Base-by-base conservation (phyloP, 768 basidiomycete species). In the Amanita molliuscula region DNA sequence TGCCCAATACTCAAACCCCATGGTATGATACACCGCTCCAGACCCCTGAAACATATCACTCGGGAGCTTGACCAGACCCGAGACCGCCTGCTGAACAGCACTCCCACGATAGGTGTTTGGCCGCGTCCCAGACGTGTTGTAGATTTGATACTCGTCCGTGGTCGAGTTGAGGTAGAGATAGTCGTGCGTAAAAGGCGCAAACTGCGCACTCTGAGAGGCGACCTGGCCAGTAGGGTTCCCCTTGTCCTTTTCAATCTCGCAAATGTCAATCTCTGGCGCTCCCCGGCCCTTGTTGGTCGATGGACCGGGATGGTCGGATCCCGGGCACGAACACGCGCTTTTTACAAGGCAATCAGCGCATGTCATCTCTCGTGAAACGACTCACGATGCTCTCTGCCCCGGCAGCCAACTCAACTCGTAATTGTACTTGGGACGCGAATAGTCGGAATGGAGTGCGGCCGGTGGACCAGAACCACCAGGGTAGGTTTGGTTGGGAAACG, bases 251-350 rank as follows among this genome's bases (percentile, higher is more conserved):
- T 87, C 81, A 0, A 82, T 84, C 64, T 92, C 88, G 52, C 90
- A 72, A 51, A 90, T 72, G 62, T 91, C 88, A 59, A 92, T 88
- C 64, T 92, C 87, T 3, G 88, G 88, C 0, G 84, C 79, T 3
- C 82, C 81, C 43, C 88, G 81, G 9, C 88, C 88, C 29, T 65
- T 58, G 13, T 53, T 58, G 41, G 59, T 52, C 15, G 55, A 41
- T 0, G 89, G 89, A 1, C 89, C 89, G 0, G 88, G 89, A 61
- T 92, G 89, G 53, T 88, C 85, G 44, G 79, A 76, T 11, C 72
- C 74, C 0, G 81, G 69, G 59, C 88, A 92, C 1, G 88, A 87
- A 60, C 88, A 91, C 0, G 88, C 75, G 5, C 81, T 83, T n/a
- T n/a, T n/a, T n/a, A n/a, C n/a, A 55, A 1, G 34, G 2, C 5